These are phyloP conservation scores for Saccharomyces jurei DNA, from an alignment of 805 yeast species.

Conservation along the genomic window DNA sequence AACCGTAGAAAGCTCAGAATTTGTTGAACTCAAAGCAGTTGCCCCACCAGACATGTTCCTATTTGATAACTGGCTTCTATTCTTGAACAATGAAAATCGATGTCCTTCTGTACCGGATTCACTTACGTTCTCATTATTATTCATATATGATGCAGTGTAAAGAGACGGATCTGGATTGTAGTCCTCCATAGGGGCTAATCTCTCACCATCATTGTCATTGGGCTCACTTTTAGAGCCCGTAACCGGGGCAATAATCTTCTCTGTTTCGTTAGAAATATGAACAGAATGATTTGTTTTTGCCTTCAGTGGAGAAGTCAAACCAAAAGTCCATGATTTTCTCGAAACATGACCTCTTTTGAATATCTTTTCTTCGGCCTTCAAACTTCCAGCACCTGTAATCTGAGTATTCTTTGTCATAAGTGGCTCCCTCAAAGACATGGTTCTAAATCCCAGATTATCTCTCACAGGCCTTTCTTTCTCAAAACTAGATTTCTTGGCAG, in stretches of 20 bases:
- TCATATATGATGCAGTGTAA: background rate
- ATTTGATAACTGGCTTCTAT: background rate
- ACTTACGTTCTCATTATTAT: background rate
- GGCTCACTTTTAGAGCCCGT: background rate
- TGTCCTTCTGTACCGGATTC: background rate
- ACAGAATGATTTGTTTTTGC: background rate
- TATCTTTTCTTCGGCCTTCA: background rate
- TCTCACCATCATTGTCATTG: background rate
- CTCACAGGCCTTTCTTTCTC: slow-evolving; percentile 36
- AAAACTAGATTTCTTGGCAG: slow-evolving; percentile 46
- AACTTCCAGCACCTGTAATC: background rate
- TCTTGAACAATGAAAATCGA: background rate
- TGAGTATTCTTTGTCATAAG: background rate
- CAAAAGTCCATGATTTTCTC: background rate
- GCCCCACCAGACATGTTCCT: background rate
- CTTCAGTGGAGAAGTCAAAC: background rate
- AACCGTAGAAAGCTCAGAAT: background rate
- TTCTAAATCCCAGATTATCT: slow-evolving; percentile 32
- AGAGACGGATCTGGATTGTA: background rate
- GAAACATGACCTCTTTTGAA: background rate
- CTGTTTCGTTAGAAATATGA: background rate
- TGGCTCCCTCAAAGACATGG: slow-evolving; percentile 29
- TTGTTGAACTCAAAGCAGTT: background rate
- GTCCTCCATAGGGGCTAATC: background rate
- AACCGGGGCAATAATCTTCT: background rate